Evolutionary conservation across 352 stramenopile species (phyloP), one percentile per base, ranked within the genome.

Genomic region (Phytophthora pistaciae): DNA sequence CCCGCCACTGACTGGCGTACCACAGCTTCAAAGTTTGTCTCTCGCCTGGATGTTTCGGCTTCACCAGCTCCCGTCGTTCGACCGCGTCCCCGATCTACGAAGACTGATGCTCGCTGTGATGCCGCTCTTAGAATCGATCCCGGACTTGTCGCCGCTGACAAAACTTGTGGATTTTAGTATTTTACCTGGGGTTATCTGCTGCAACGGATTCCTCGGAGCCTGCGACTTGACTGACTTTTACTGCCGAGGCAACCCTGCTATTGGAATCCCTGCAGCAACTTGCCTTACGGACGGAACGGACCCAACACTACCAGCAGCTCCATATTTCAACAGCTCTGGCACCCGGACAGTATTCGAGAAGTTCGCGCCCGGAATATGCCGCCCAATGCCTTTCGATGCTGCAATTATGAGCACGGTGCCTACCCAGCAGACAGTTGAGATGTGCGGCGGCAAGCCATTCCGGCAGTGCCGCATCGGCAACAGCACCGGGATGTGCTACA

Each of bases 391-490:
- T 5, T 44, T 44, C 14, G 38, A 44, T 44, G 38, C 38, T 44
- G 11, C 38, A 18, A 18, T 44, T 44, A 44, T 44, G 38, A 44
- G 38, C 14, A 33, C 16, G 38, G 9, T 44, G 38, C 44, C 54
- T 18, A 61, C 66, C 2, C 44, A 70, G 21, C 36, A 53, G 33
- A 62, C 40, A 1, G 44, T 73, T 10, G 63, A 82, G 5, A 21
- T 50, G 25, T 84, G 78, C 18, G 65, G 54, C 23, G 72, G 68
- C 13, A 64, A 66, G 3, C 66, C 6, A 48, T 85, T 65, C 27
- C 64, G 64, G 18, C 31, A 81, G 27, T 85, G 78, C 23, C 27
- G 25, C 21, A 18, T 29, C 20, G 61, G 42, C 16, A 70, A 66
- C 18, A 52, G 55, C 49, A 66, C 49, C 1, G 68, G 68, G 16